Base-by-base conservation (phyloP, 169 alveolate genomes). In the Eimeria tenella region DNA sequence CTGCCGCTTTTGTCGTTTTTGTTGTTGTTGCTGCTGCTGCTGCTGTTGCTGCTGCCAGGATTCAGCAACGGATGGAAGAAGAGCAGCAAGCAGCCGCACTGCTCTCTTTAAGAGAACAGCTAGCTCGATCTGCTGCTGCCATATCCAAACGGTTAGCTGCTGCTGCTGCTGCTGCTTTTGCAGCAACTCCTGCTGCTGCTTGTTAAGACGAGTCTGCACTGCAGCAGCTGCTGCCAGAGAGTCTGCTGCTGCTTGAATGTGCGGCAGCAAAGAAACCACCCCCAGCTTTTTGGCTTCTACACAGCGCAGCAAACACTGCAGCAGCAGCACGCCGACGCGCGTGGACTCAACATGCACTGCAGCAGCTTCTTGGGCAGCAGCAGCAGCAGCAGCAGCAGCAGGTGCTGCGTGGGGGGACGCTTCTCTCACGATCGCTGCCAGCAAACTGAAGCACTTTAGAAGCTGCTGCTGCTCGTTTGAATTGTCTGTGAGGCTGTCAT, bases 301-400 rank as follows among this genome's bases (percentile, higher is more conserved):
- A 10, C 21, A 13, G 68, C 55, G 89, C 73, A 81, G 60, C 56
- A 81, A n/a, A 23, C 89, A 81, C 73, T 81, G 89, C 89, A 81
- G 89, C 89, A 81, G 73, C 74, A 81, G 55, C 4, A 81, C 89
- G 55, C 55, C 89, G 55, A 81, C 31, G 4, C 89, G 89, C 53
- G 89, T 71, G 23, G 89, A 58, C 73, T 81, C 65, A 7, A 81
- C 89, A 56, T 81, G 73, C 42, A 53, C 74, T 56, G 89, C 68
- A 21, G 53, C 86, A n/a, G 65, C 9, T 8, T 6, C 81, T 71
- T 17, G 15, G 10, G 50, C 19, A 7, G 81, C 56, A n/a, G 53
- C 56, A 7, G 8, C 81, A 23, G 81, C 81, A 19, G 81, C 68
- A 7, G 65, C 65, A 8, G 86, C 65, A 8, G 86, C 50, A 0